Conservation (phyloP, 139 green algal species). For the Tetraselmis chui region DNA sequence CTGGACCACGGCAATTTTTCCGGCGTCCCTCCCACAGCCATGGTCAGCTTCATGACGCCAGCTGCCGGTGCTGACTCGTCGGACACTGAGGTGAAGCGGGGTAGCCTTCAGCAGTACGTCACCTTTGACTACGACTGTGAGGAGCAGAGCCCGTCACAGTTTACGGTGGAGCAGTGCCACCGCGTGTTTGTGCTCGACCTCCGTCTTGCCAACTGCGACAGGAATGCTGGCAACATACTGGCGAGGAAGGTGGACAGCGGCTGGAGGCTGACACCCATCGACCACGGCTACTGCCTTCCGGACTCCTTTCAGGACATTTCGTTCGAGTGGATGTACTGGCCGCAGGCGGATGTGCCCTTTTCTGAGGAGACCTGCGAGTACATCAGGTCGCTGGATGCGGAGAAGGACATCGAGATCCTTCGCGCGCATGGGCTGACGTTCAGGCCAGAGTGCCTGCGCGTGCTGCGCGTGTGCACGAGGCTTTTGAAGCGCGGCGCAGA, state of each 20-base stretch:
- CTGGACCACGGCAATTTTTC: constrained; percentile 52
- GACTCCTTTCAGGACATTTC: constrained; percentile 46
- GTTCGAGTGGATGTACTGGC: constrained; percentile 42
- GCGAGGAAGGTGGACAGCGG: constrained; percentile 11
- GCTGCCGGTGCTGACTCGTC: background rate
- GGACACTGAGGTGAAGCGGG: constrained; percentile 35
- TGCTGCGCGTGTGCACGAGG: constrained; percentile 42
- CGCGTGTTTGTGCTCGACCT: constrained; percentile 46
- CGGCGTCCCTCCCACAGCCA: constrained; percentile 50
- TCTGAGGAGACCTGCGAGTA: constrained; percentile 26
- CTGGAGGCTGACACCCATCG: constrained; percentile 53
- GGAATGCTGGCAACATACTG: constrained; percentile 64
- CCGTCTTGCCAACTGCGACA: constrained; percentile 56
- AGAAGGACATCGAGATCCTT: constrained; percentile 37
- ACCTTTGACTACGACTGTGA: constrained; percentile 48
- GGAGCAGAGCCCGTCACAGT: constrained; percentile 39
- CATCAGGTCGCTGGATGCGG: constrained; percentile 40
- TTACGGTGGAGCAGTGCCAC: constrained; percentile 25
- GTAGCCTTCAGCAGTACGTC: constrained; percentile 56
- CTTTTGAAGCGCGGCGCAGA: constrained; percentile 40
- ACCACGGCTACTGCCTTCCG: constrained; percentile 55
- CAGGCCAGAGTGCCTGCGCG: constrained; percentile 41
- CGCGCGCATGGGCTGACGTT: constrained; percentile 33
- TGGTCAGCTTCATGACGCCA: constrained; percentile 33
- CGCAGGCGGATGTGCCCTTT: constrained; percentile 41